These are phyloP conservation scores for Candida rishiriensis DNA, from an alignment of 805 yeast genomes.

Conservation along the genomic window DNA sequence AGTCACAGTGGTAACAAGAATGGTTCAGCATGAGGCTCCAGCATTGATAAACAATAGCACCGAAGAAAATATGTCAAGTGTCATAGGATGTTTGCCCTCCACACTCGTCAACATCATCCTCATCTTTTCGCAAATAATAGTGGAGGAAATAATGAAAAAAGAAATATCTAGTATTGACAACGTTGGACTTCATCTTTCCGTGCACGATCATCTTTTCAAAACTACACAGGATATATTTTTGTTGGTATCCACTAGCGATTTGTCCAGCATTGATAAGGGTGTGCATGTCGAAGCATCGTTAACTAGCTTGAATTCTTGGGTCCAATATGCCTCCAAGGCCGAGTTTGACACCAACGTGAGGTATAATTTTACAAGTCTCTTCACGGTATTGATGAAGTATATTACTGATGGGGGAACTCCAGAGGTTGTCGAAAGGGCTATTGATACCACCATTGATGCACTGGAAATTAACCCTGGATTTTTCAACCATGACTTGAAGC, in stretches of 20 bases:
- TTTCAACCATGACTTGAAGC: conserved; percentile 29
- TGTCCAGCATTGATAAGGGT: too few relatives aligned
- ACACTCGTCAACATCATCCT: conserved; percentile 16
- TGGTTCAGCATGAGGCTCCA: conserved; percentile 6
- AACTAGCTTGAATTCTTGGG: conserved; percentile 33
- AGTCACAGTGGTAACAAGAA: conserved; percentile 16
- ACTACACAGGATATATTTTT: conserved; percentile 25
- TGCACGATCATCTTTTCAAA: conserved; percentile 34
- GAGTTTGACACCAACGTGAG: conserved; percentile 29
- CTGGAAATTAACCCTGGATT: conserved; percentile 43
- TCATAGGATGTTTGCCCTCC: conserved; percentile 3
- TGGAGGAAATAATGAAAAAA: conserved; percentile 46
- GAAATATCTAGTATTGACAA: conserved; percentile 24
- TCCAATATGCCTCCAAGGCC: conserved; percentile 34
- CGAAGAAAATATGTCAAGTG: background rate
- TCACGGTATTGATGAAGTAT: conserved; percentile 11
- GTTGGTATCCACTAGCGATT: background rate
- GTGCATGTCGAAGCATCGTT: conserved; percentile 19
- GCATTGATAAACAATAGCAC: background rate
- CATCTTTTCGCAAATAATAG: conserved; percentile 40
- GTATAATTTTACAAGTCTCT: conserved; percentile 20
- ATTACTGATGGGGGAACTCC: conserved; percentile 8
- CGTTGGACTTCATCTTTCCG: conserved; percentile 32
- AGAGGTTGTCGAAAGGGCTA: conserved; percentile 21
- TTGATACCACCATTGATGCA: conserved; percentile 38